Conservation (phyloP, 169 alveolate species). For the Plasmodium yoelii region DNA sequence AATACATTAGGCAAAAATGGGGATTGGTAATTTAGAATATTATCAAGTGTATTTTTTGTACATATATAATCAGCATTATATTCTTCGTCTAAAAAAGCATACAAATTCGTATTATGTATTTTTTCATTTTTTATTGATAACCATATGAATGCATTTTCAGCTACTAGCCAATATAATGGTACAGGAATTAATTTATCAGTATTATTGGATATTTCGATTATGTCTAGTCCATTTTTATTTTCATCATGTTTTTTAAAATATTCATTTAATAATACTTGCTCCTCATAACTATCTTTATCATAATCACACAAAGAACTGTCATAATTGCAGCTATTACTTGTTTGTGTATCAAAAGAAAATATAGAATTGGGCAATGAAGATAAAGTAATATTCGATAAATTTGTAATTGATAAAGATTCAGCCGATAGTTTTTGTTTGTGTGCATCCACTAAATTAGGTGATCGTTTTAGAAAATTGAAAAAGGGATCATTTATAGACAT, state of each 20-base stretch:
- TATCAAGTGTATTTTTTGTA: conserved; percentile 53
- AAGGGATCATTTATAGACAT: conserved; percentile 69
- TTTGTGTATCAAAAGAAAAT: conserved; percentile 30
- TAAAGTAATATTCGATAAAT: conserved; percentile 42
- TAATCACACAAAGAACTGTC: conserved; percentile 55
- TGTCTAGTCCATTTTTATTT: conserved; percentile 11
- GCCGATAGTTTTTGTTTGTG: neutral
- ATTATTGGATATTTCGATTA: conserved; percentile 49
- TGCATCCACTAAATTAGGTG: conserved; percentile 1
- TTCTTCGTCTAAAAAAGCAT: conserved; percentile 42
- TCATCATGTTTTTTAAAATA: conserved; percentile 55
- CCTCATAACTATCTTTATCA: conserved; percentile 55
- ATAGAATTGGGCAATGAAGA: conserved; percentile 49
- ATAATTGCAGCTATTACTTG: conserved; percentile 34
- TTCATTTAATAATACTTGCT: conserved; percentile 56
- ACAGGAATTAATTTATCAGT: conserved; percentile 64
- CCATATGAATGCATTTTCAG: conserved; percentile 74
- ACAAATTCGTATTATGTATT: conserved; percentile 41
- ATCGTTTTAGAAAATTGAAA: conserved; percentile 40
- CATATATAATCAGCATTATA: conserved; percentile 67
- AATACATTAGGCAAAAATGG: conserved; percentile 45
- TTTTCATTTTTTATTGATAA: conserved; percentile 63
- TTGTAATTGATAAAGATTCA: conserved; percentile 12
- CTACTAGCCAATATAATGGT: conserved; percentile 72
- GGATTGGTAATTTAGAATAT: conserved; percentile 65